These are phyloP conservation scores for Edaphochlamys debaryana DNA, from an alignment of 139 green algal species.

Conservation along the genomic window DNA sequence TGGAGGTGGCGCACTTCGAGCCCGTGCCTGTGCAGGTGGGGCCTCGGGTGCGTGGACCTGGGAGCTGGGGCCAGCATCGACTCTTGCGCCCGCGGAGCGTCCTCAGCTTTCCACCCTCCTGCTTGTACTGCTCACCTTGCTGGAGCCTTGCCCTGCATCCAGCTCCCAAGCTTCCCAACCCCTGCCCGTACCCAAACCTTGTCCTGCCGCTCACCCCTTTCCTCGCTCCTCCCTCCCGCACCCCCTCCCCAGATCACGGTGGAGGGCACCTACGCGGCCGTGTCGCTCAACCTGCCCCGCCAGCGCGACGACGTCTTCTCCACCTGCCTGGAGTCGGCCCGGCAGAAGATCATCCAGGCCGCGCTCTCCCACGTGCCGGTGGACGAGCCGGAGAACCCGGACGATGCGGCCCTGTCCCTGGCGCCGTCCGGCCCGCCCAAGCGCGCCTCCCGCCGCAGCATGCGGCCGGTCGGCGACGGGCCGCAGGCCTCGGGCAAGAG, in stretches of 20 bases:
- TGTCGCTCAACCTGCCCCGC: conserved; percentile 69
- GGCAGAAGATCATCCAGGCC: neutral
- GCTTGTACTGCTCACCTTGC: too few relatives aligned
- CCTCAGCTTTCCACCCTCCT: too few relatives aligned
- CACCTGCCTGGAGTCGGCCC: conserved; percentile 44
- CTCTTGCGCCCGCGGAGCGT: too few relatives aligned
- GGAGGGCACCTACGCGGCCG: conserved; percentile 75
- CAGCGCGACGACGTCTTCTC: conserved; percentile 54
- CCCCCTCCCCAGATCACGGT: conserved; percentile 55
- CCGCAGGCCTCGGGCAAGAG: neutral
- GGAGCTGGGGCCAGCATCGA: conserved; percentile 21
- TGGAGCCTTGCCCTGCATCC: too few relatives aligned
- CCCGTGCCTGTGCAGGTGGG: conserved; percentile 68
- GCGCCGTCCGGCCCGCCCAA: neutral
- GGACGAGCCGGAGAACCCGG: conserved; percentile 29
- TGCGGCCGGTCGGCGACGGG: too few relatives aligned
- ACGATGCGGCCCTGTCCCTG: neutral
- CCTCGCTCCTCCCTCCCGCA: neutral
- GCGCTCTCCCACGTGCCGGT: conserved; percentile 5
- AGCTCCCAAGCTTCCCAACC: too few relatives aligned
- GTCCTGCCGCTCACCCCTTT: neutral
- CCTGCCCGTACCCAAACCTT: too few relatives aligned
- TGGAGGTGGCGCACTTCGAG: conserved; percentile 87
- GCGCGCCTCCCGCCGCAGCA: conserved; percentile 4
- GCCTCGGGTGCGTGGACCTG: too few relatives aligned